Percentiles rank a stretch among this genome's conserved stretches.
Evolutionary conservation across 768 basidiomycete genomes (phyloP).

Genomic region (Rhodotorula babjevae): DNA sequence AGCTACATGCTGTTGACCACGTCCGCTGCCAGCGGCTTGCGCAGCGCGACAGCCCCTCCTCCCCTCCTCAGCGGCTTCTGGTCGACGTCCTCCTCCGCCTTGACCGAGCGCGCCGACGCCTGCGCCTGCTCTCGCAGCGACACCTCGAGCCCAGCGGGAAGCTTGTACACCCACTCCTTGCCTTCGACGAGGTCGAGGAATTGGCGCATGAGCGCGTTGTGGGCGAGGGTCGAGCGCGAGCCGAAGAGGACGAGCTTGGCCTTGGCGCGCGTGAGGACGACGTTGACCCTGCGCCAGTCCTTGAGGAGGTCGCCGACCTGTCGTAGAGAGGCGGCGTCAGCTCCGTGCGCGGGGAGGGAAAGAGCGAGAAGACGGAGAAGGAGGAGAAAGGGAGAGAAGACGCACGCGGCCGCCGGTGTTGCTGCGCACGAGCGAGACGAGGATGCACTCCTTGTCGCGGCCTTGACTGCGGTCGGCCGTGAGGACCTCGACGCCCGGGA

Average conservation of each 20-base stretch:
- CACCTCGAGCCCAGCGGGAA: constrained; percentile 44
- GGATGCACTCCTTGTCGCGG: constrained; percentile 82
- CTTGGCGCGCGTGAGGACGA: constrained; percentile 88
- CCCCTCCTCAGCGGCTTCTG: not conserved
- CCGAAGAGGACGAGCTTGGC: constrained; percentile 88
- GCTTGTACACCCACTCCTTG: constrained; percentile 63
- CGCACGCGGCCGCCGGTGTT: constrained; percentile 70
- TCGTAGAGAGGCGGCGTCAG: not conserved
- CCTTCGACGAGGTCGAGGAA: constrained; percentile 74
- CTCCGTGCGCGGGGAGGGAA: no score
- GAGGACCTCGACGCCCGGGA: constrained; percentile 52
- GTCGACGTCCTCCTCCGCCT: not conserved
- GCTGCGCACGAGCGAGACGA: constrained; percentile 86
- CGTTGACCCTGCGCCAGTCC: constrained; percentile 95
- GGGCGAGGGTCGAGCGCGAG: constrained; percentile 66
- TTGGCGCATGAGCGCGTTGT: constrained; percentile 57
- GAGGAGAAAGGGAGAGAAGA: constrained; percentile 37
- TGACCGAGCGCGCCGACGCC: not conserved
- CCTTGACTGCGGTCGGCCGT: constrained; percentile 42
- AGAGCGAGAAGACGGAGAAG: not conserved
- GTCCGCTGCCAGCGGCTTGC: constrained; percentile 34
- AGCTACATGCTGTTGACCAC: constrained; percentile 35
- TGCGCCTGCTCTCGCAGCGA: constrained; percentile 47
- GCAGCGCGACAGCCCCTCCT: constrained; percentile 27
- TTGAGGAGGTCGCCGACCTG: constrained; percentile 88